Evolutionary conservation across 2,329 filamentous ascomycete species (phyloP).

Genomic region (Aspergillus costaricaensis): DNA sequence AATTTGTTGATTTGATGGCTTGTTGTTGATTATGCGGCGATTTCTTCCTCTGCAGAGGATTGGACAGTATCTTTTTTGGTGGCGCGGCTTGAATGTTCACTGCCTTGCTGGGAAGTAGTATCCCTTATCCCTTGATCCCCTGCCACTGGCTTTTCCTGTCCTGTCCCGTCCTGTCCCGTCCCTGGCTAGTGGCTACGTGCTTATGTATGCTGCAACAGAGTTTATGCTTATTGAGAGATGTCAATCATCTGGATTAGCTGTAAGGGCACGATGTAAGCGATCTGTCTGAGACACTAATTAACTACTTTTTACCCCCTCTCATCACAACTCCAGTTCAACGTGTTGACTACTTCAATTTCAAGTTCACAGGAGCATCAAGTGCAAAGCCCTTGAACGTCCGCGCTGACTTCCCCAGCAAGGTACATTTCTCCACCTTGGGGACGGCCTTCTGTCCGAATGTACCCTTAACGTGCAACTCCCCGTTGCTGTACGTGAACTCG

Average conservation of each 20-base stretch:
- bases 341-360: constrained; percentile 16
- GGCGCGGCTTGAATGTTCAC: background rate
- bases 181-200: background rate
- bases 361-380: constrained; percentile 15
- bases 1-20: background rate
- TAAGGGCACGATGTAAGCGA: too few relatives aligned
- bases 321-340: too few relatives aligned
- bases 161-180: too few relatives aligned
- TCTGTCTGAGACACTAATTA: too few relatives aligned
- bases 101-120: too few relatives aligned
- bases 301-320: too few relatives aligned
- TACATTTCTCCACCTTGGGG: constrained; percentile 37
- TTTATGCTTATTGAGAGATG: background rate
- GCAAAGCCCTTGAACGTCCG: constrained; percentile 26
- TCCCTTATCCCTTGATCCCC: constrained; percentile 1
- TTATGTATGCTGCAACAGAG: background rate
- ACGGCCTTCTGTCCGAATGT: constrained; percentile 29
- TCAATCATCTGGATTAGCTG: background rate
- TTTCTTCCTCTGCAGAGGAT: background rate
- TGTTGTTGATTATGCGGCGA: too few relatives aligned
- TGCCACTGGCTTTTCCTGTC: background rate
- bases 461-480: constrained; percentile 39
- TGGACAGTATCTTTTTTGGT: background rate
- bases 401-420: constrained; percentile 29
- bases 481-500: constrained; percentile 59